Evolutionary conservation across 2,329 filamentous ascomycete species (phyloP), one percentile per base, ranked within the genome.

Genomic region (Sclerotinia spermophila): DNA sequence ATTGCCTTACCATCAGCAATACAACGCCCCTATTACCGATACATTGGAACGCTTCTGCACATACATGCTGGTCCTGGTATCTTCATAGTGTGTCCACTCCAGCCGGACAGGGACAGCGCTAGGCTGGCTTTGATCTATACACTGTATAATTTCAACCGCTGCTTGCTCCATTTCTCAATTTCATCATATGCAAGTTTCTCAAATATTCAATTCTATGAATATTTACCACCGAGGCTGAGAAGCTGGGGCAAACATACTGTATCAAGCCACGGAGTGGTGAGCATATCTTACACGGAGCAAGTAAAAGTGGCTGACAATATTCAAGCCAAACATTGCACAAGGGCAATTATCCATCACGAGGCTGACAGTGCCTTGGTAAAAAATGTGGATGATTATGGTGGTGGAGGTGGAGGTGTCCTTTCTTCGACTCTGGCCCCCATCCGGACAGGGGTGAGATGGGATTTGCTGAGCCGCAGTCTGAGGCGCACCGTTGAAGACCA

Each of bases 321-420:
- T 33, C 24, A 27, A 40, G 33, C 45, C 27, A 17, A 53, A 40
- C 4, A 65, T 65, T 33, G 19, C 35, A 44, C 27, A 35, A 33
- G 40, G 48, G 21, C 8, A 21, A 35, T 45, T 56, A 24, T 42
- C 67, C 59, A 61, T 40, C n/a, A 38, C 44, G 51, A 69, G 68
- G 68, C 68, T 69, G 60, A 65, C 27, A 48, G 51, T 69, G 68
- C 60, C 68, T 65, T 69, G 68, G 45, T 66, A 24, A 10, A 35
- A 15, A 27, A 40, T 56, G 33, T 68, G 33, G n/a, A 15, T 38
- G 27, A 11, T n/a, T 48, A 13, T 66, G 21, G 24, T 45, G 68
- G 11, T 35, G 24, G 35, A 35, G 30, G 17, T 64, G 42, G 21
- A 51, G 21, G 13, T 66, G 38, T 66, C 40, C 42, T 44, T 35